Evolutionary conservation across 179 eudicot genomes (phyloP).

Genomic region (Patellifolia procumbens): DNA sequence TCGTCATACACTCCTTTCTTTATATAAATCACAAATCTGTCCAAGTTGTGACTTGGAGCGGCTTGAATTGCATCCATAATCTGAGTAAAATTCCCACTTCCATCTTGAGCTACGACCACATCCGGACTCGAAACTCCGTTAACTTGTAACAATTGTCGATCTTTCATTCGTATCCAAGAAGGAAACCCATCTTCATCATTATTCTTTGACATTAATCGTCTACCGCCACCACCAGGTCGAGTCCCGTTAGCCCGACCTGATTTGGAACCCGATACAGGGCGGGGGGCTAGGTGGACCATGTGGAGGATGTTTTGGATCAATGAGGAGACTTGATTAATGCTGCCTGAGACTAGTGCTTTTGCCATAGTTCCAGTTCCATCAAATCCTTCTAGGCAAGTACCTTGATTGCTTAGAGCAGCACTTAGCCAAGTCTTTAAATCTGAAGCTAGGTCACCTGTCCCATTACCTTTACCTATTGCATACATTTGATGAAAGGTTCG

Average conservation of each 20-base stretch:
- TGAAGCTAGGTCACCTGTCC: constrained; percentile 58
- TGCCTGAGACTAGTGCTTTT: constrained; percentile 47
- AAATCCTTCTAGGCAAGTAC: constrained; percentile 80
- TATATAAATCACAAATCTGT: constrained; percentile 64
- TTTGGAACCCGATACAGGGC: background rate
- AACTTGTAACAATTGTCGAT: constrained; percentile 52
- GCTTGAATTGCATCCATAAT: constrained; percentile 65
- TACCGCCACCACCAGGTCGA: constrained; percentile 21
- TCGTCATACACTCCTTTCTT: constrained; percentile 84
- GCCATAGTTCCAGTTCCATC: constrained; percentile 62
- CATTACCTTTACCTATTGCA: constrained; percentile 47
- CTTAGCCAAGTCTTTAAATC: constrained; percentile 85
- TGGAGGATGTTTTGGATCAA: constrained; percentile 48
- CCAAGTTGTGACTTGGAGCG: constrained; percentile 52
- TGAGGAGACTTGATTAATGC: constrained; percentile 57
- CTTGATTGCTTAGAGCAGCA: constrained; percentile 69
- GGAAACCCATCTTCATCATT: constrained; percentile 38
- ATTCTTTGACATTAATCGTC: constrained; percentile 21
- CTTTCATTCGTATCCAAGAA: constrained; percentile 51
- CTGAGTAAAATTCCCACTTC: constrained; percentile 59
- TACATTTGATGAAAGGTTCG: background rate
- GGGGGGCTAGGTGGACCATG: constrained; percentile 41
- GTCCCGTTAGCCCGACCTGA: constrained; percentile 1
- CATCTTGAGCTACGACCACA: constrained; percentile 71
- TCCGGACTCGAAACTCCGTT: constrained; percentile 38